Percentiles rank a stretch among this genome's conserved stretches.
These are phyloP conservation scores for Astragalus glycyphyllos DNA, from an alignment of 306 rosid species.

Conservation along the genomic window DNA sequence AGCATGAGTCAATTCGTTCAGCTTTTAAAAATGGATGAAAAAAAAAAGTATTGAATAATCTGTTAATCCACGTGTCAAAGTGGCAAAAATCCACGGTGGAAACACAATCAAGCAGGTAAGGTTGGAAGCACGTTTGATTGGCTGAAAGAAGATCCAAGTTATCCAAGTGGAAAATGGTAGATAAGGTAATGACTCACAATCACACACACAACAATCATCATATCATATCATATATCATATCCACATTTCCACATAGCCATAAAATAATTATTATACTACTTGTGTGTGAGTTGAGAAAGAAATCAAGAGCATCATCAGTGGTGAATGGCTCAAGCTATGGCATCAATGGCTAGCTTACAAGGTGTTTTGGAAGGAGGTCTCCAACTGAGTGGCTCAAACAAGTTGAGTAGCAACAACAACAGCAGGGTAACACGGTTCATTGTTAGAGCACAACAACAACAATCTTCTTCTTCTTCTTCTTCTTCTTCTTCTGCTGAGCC, in stretches of 20 bases:
- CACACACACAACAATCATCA: constrained; percentile 58
- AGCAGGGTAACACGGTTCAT: constrained; percentile 45
- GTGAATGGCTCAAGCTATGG: constrained; percentile 82
- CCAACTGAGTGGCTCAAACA: constrained; percentile 62
- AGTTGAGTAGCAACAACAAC: constrained; percentile 54
- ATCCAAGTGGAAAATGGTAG: constrained; percentile 70
- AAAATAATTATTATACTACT: constrained; percentile 43
- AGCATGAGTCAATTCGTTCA: constrained; percentile 11
- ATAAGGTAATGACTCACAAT: constrained; percentile 66
- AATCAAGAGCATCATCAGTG: not conserved
- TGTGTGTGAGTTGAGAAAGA: not conserved
- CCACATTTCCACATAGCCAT: not conserved
- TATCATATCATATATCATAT: constrained; percentile 12
- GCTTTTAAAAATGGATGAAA: not conserved
- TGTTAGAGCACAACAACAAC: constrained; percentile 66
- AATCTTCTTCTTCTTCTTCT: constrained; percentile 10
- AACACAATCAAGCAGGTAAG: constrained; percentile 63
- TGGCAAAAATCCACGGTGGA: constrained; percentile 50
- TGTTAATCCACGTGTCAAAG: constrained; percentile 52
- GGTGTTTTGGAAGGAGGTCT: constrained; percentile 80
- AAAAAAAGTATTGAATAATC: constrained; percentile 12
- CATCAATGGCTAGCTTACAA: constrained; percentile 85
- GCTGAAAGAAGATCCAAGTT: constrained; percentile 60
- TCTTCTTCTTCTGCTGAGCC: constrained; percentile 44
- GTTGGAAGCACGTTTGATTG: constrained; percentile 45